Evolutionary conservation across 2,329 filamentous ascomycete species (phyloP).

Genomic region (Coniosporium uncinatum): DNA sequence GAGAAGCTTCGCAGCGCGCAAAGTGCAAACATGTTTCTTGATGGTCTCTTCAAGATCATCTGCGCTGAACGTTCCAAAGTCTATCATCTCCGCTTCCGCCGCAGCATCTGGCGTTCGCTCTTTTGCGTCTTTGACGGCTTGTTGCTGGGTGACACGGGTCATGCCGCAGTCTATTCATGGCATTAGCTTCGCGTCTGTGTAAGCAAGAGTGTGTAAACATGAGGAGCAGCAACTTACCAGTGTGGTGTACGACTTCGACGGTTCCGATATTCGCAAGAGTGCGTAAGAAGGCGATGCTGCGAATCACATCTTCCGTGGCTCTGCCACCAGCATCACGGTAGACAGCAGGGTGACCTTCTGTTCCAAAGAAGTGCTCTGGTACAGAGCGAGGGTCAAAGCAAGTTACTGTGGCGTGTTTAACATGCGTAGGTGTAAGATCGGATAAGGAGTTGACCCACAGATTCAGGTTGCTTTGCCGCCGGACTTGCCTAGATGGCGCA

Average conservation of each 20-base stretch:
- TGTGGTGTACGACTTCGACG: background rate
- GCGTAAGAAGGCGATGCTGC: background rate
- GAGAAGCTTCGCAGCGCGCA: background rate
- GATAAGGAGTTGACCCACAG: too few species aligned
- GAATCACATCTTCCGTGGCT: background rate
- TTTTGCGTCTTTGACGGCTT: background rate
- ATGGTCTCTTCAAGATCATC: background rate
- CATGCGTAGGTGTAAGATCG: background rate
- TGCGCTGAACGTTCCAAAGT: background rate
- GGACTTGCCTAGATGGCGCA: too few species aligned
- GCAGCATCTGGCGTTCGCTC: background rate
- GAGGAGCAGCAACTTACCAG: background rate
- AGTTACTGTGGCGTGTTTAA: background rate
- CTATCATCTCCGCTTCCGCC: background rate
- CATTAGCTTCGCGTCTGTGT: too few species aligned
- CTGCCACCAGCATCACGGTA: background rate
- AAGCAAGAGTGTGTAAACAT: too few species aligned
- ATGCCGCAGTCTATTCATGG: background rate
- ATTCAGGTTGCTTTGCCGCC: too few species aligned
- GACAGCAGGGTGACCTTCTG: background rate
- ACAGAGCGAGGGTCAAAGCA: background rate
- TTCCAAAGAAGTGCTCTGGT: background rate
- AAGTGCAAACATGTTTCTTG: background rate
- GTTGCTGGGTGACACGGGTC: background rate
- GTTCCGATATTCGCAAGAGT: background rate